These are phyloP conservation scores for Symbiotaphrina buchneri DNA, from an alignment of 495 filamentous ascomycete species.

Conservation along the genomic window DNA sequence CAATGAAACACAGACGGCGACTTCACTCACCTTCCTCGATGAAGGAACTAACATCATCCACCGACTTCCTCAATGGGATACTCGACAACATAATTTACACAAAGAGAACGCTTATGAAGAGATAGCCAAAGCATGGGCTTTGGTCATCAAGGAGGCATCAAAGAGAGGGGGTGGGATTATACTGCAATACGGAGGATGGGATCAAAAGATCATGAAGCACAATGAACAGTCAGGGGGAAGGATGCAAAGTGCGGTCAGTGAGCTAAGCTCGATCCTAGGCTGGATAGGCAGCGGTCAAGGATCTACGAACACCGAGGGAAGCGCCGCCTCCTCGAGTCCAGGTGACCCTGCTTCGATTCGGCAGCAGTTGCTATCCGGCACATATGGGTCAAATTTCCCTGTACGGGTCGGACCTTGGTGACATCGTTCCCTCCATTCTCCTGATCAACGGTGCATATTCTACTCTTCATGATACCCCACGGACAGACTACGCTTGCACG, in stretches of 20 bases:
- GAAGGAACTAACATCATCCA: slow-evolving; percentile 79
- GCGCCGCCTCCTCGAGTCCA: slow-evolving; percentile 10
- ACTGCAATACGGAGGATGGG: slow-evolving; percentile 84
- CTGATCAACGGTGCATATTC: too few species aligned
- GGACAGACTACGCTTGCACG: too few species aligned
- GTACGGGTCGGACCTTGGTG: slow-evolving; percentile 58
- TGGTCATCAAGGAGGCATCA: slow-evolving; percentile 77
- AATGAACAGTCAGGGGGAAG: slow-evolving; percentile 70
- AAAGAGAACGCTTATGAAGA: slow-evolving; percentile 93
- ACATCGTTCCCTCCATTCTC: slow-evolving; percentile 2
- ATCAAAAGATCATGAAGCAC: slow-evolving; percentile 69
- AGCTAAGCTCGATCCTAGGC: slow-evolving; percentile 47
- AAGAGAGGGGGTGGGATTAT: slow-evolving; percentile 82
- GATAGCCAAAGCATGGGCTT: slow-evolving; percentile 76
- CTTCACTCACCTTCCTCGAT: slow-evolving; percentile 70
- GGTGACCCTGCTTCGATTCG: slow-evolving; percentile 43
- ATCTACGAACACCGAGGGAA: slow-evolving; percentile 18
- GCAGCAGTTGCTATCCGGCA: slow-evolving; percentile 58
- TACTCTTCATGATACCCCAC: too few species aligned
- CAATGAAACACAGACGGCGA: slow-evolving; percentile 54
- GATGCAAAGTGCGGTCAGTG: slow-evolving; percentile 57
- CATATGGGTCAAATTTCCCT: slow-evolving; percentile 43
- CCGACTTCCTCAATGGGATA: slow-evolving; percentile 67
- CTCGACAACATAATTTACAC: slow-evolving; percentile 65
- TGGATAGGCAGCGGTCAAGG: slow-evolving; percentile 43